Evolutionary conservation across 2,329 filamentous ascomycete species (phyloP).

Genomic region (Cylindrodendrum hubeiense): DNA sequence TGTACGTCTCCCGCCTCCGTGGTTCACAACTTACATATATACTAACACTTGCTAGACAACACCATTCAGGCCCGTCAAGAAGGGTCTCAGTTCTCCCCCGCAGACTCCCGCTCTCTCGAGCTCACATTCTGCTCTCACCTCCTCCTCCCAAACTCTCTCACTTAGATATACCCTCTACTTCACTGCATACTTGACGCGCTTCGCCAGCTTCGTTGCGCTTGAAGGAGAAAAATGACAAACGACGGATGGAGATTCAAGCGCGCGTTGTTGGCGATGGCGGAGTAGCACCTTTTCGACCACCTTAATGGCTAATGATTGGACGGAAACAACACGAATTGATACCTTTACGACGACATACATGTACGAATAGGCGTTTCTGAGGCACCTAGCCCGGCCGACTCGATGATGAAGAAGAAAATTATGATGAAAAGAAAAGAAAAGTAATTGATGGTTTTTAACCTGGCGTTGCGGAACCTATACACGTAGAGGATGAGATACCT

Average conservation of each 20-base stretch:
- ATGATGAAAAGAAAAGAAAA: constrained; percentile 25
- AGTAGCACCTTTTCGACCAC: constrained; percentile 21
- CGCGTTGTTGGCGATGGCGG: constrained; percentile 1
- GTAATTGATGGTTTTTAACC: constrained; percentile 12
- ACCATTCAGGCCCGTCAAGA: constrained; percentile 59
- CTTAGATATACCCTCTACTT: constrained; percentile 17
- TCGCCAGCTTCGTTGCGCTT: constrained; percentile 15
- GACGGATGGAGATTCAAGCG: not conserved
- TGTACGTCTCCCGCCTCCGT: constrained; percentile 58
- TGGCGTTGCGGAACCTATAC: constrained; percentile 39
- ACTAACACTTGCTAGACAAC: constrained; percentile 43
- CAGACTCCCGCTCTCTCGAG: constrained; percentile 64
- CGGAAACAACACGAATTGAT: constrained; percentile 42
- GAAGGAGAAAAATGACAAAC: constrained; percentile 6
- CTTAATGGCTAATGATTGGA: constrained; percentile 49
- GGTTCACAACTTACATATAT: not conserved
- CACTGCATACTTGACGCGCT: constrained; percentile 8
- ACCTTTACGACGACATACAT: constrained; percentile 44
- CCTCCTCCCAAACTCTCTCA: constrained; percentile 52
- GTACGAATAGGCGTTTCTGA: constrained; percentile 32
- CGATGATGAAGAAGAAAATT: constrained; percentile 1
- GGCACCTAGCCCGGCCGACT: not conserved
- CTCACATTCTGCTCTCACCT: constrained; percentile 63
- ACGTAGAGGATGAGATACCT: constrained; percentile 40
- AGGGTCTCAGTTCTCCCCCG: constrained; percentile 63